Evolutionary conservation across 169 alveolate species (phyloP).

Genomic region (Eimeria necatrix): DNA sequence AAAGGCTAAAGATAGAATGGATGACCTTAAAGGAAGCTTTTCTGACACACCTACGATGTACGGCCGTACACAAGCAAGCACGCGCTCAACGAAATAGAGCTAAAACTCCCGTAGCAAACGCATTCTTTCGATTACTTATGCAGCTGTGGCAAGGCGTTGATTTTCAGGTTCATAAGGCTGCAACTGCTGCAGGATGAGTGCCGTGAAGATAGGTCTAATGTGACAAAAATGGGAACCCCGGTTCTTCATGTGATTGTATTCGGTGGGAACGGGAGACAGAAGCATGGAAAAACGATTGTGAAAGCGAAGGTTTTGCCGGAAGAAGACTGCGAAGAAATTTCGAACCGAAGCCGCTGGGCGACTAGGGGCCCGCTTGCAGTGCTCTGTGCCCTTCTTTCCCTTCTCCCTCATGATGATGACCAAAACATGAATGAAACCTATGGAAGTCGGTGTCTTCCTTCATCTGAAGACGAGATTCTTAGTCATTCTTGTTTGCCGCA

Average conservation of each 20-base stretch:
- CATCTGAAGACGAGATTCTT: too few relatives aligned
- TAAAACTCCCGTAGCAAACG: not conserved
- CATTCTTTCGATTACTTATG: not conserved
- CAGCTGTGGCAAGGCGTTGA: not conserved
- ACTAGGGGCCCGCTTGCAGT: slow-evolving; percentile 65
- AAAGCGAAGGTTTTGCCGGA: not conserved
- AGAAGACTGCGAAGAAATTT: not conserved
- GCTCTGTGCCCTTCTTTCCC: slow-evolving; percentile 39
- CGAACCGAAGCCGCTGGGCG: slow-evolving; percentile 8
- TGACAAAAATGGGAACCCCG: not conserved
- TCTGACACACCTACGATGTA: slow-evolving; percentile 36
- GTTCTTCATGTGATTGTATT: slow-evolving; percentile 8
- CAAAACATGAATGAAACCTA: not conserved
- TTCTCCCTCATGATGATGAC: not conserved
- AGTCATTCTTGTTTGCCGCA: not conserved
- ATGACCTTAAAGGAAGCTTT: not conserved
- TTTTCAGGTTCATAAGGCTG: slow-evolving; percentile 61
- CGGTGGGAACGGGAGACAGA: slow-evolving; percentile 41
- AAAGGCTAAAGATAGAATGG: slow-evolving; percentile 66
- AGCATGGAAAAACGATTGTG: not conserved
- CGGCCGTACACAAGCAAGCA: not conserved
- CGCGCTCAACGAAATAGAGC: not conserved
- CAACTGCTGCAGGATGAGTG: not conserved
- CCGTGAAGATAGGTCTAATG: not conserved
- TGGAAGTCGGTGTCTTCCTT: not conserved